phyloP scores from a whole-genome alignment of 2,329 filamentous ascomycete genomes.

The Venturia pyrina region DNA sequence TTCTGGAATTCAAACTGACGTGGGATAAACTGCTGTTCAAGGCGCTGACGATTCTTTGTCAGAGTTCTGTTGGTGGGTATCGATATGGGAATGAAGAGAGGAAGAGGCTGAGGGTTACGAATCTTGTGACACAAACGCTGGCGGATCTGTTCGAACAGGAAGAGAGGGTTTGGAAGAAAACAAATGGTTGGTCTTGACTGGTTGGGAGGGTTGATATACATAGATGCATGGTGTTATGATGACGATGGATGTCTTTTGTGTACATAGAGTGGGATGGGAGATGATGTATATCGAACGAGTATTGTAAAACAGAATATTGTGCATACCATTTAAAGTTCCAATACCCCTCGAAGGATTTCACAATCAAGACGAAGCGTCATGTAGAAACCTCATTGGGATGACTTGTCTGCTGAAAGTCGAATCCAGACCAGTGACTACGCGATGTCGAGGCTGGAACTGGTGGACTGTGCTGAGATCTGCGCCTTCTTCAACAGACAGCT shows the following conservation, averaged over 20 bases:
- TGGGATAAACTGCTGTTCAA: slow-evolving; percentile 3
- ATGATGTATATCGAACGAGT: neutral
- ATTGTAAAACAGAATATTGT: neutral
- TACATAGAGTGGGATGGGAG: neutral
- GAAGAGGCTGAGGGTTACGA: neutral
- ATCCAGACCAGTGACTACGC: neutral
- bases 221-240: neutral
- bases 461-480: neutral
- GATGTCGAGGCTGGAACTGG: neutral
- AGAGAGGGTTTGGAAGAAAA: slow-evolving; percentile 5
- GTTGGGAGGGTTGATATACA: neutral
- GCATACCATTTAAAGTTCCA: too few species aligned
- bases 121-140: slow-evolving; percentile 3
- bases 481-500: neutral
- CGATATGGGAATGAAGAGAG: neutral
- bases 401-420: too few species aligned
- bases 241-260: neutral
- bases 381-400: too few species aligned
- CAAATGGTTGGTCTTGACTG: neutral
- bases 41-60: slow-evolving; percentile 3
- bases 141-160: slow-evolving; percentile 8
- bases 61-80: neutral
- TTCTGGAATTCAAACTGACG: slow-evolving; percentile 9
- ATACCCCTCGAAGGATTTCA: too few species aligned
- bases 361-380: too few species aligned